Evolutionary conservation across 495 filamentous ascomycete species (phyloP).

Genomic region (Penicillium coffeae): DNA sequence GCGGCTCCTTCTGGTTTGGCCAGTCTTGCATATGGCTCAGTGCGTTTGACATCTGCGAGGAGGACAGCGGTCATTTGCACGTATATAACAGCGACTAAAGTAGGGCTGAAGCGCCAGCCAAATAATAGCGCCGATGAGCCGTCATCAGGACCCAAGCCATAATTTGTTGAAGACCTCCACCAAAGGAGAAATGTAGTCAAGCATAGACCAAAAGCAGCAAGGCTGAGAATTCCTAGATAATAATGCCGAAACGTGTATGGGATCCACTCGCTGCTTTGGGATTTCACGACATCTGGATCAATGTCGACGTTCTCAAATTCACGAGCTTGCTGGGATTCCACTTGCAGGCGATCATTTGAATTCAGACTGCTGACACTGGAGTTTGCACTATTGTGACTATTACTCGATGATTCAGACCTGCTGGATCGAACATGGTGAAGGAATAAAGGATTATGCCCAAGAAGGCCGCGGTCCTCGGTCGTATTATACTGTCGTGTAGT

Average conservation of each 20-base stretch:
- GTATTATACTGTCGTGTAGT: constrained; percentile 6
- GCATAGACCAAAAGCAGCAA: constrained; percentile 5
- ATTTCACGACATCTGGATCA: background rate
- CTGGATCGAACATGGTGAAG: constrained; percentile 8
- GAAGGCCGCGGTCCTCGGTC: constrained; percentile 7
- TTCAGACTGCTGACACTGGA: background rate
- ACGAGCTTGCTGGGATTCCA: background rate
- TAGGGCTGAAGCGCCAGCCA: constrained; percentile 31
- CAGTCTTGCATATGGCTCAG: constrained; percentile 31
- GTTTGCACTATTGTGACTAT: background rate
- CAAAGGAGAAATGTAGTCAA: constrained; percentile 11
- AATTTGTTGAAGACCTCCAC: constrained; percentile 18
- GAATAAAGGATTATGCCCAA: constrained; percentile 10
- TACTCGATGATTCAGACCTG: constrained; percentile 6
- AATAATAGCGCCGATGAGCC: constrained; percentile 26
- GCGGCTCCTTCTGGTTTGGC: constrained; percentile 23
- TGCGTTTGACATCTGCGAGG: constrained; percentile 29
- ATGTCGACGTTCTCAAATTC: background rate
- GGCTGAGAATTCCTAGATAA: constrained; percentile 6
- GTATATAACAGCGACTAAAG: constrained; percentile 30
- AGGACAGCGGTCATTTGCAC: constrained; percentile 23
- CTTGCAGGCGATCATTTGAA: background rate
- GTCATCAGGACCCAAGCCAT: constrained; percentile 26
- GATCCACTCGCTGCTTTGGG: background rate
- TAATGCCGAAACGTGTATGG: constrained; percentile 13